These are phyloP conservation scores for Vitellaria paradoxa DNA, from an alignment of 179 eudicot genomes.

Conservation along the genomic window DNA sequence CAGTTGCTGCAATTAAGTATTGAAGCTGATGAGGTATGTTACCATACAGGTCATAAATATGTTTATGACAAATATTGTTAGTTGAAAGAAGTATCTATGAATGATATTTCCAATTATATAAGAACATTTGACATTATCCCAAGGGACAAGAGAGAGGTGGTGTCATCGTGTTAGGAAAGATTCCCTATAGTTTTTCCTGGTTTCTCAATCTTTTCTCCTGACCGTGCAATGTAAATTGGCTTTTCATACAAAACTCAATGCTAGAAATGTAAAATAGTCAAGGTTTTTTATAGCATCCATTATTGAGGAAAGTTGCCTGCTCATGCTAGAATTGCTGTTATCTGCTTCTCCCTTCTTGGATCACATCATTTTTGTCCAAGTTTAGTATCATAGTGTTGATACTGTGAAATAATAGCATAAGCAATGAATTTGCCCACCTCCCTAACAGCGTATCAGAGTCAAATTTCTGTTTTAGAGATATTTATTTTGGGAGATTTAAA, in stretches of 20 bases:
- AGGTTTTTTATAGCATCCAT: neutral
- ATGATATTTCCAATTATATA: neutral
- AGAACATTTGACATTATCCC: neutral
- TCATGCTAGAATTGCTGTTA: neutral
- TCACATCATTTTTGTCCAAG: neutral
- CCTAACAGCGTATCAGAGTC: neutral
- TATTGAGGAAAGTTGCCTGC: neutral
- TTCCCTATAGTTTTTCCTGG: neutral
- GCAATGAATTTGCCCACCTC: too few species aligned
- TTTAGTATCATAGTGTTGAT: too few species aligned
- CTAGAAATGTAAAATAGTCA: neutral
- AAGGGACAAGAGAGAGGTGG: neutral
- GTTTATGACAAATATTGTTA: neutral
- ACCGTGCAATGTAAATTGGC: neutral
- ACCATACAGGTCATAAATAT: neutral
- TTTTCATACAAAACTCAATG: neutral
- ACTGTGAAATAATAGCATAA: too few species aligned
- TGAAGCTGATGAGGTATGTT: conserved; percentile 74
- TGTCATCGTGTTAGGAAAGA: neutral
- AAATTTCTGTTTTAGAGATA: neutral
- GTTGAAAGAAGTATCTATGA: neutral
- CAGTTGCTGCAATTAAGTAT: conserved; percentile 71
- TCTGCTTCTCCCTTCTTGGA: neutral
- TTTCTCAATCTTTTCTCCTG: neutral
- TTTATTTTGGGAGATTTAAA: neutral